Evolutionary conservation across 2,329 filamentous ascomycete species (phyloP).

Genomic region (Arthrobotrys conoides): DNA sequence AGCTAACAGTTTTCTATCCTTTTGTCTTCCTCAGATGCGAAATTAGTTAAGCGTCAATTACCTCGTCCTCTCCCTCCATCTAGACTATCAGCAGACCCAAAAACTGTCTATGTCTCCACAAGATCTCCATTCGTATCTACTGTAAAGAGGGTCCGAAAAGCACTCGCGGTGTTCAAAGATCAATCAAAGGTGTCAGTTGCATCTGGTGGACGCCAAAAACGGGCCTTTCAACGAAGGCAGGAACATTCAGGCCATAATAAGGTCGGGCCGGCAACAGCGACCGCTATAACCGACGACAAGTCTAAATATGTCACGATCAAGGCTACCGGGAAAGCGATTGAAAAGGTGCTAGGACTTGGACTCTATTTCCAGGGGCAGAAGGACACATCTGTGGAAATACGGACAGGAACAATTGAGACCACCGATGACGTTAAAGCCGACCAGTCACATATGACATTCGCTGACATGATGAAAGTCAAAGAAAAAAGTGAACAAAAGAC

Average conservation of each 20-base stretch:
- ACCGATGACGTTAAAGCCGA: conserved; percentile 76
- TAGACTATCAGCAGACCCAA: conserved; percentile 51
- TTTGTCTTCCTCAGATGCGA: conserved; percentile 29
- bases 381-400: conserved; percentile 74
- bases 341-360: conserved; percentile 75
- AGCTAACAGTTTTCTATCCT: not conserved
- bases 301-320: conserved; percentile 73
- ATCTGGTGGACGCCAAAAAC: conserved; percentile 48
- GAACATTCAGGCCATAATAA: conserved; percentile 64
- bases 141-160: conserved; percentile 76
- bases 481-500: conserved; percentile 25
- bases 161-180: conserved; percentile 73
- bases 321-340: conserved; percentile 77
- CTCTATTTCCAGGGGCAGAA: conserved; percentile 76
- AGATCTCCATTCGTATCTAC: conserved; percentile 78
- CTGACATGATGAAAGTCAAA: conserved; percentile 54
- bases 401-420: conserved; percentile 76
- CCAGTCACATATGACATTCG: conserved; percentile 66
- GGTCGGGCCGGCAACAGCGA: conserved; percentile 3
- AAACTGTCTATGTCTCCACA: conserved; percentile 76
- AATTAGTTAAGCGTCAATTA: conserved; percentile 42
- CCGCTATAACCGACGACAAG: conserved; percentile 63
- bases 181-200: conserved; percentile 69
- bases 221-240: conserved; percentile 53
- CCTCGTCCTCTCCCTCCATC: conserved; percentile 49